Evolutionary conservation across 345 rosid genomes (phyloP).

Genomic region (Arabidopsis suecica): DNA sequence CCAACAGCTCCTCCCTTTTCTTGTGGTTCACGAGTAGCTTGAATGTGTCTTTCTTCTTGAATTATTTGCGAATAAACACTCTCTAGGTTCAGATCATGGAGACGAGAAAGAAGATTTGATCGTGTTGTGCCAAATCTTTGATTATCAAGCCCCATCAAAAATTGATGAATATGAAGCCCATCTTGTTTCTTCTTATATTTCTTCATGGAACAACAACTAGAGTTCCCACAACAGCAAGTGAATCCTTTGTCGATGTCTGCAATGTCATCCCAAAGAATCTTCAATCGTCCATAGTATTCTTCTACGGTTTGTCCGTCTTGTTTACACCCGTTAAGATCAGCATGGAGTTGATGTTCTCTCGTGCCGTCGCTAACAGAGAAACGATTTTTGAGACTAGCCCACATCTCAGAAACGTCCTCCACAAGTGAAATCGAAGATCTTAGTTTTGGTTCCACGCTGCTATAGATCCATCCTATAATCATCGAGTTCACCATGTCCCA

Average conservation of each 20-base stretch:
- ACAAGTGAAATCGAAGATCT: neutral
- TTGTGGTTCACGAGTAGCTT: neutral
- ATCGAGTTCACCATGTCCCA: neutral
- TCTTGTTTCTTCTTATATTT: neutral
- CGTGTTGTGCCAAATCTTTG: neutral
- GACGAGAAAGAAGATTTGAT: neutral
- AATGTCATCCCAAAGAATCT: neutral
- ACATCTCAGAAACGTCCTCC: too few relatives aligned
- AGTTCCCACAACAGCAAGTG: neutral
- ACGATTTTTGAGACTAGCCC: too few relatives aligned
- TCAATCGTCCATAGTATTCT: too few relatives aligned
- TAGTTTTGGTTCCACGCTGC: neutral
- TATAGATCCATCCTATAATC: neutral
- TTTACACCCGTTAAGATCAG: neutral
- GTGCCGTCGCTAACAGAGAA: neutral
- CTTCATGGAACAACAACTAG: neutral
- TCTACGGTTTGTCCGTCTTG: too few relatives aligned
- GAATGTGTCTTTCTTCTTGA: neutral
- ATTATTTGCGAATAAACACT: neutral
- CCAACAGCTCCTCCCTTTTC: too few relatives aligned
- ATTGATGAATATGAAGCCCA: neutral
- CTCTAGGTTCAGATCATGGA: neutral
- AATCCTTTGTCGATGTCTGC: neutral
- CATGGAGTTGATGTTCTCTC: neutral
- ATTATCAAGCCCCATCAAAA: neutral